phyloP scores from a whole-genome alignment of 257 asterid genomes.

The Oldenlandia corymbosa region DNA sequence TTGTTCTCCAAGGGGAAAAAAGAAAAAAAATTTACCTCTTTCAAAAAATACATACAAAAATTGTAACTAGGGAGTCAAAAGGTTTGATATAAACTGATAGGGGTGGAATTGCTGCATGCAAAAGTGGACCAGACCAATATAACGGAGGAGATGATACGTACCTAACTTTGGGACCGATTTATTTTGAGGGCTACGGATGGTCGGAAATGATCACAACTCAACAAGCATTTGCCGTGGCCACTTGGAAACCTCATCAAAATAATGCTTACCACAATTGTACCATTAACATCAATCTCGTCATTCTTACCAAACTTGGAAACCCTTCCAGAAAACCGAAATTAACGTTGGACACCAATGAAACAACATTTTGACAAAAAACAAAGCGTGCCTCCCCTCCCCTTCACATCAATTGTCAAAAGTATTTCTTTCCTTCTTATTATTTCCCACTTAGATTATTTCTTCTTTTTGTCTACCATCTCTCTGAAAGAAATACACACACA shows the following conservation, averaged over 20 bases:
- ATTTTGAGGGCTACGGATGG: conserved; percentile 23
- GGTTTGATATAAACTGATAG: too few relatives aligned
- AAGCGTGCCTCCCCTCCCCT: neutral
- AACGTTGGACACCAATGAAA: conserved; percentile 14
- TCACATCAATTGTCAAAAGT: neutral
- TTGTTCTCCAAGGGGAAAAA: too few relatives aligned
- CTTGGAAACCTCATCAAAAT: conserved; percentile 18
- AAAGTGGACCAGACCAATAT: neutral
- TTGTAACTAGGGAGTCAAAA: too few relatives aligned
- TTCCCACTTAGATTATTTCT: neutral
- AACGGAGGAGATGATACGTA: neutral
- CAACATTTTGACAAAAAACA: conserved; percentile 13
- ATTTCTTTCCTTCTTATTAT: neutral
- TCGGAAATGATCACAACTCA: conserved; percentile 2
- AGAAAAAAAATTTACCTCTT: too few relatives aligned
- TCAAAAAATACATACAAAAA: too few relatives aligned
- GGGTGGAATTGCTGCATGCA: too few relatives aligned
- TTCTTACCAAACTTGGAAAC: conserved; percentile 32
- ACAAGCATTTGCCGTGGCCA: conserved; percentile 31
- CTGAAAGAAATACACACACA: too few relatives aligned
- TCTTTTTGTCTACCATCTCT: conserved; percentile 12
- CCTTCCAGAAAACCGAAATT: conserved; percentile 9
- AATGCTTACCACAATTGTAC: too few relatives aligned
- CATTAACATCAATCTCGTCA: conserved; percentile 3
- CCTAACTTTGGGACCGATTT: conserved; percentile 13